phyloP scores from a whole-genome alignment of 2,329 filamentous ascomycete genomes.

The Aspergillus chevalieri region DNA sequence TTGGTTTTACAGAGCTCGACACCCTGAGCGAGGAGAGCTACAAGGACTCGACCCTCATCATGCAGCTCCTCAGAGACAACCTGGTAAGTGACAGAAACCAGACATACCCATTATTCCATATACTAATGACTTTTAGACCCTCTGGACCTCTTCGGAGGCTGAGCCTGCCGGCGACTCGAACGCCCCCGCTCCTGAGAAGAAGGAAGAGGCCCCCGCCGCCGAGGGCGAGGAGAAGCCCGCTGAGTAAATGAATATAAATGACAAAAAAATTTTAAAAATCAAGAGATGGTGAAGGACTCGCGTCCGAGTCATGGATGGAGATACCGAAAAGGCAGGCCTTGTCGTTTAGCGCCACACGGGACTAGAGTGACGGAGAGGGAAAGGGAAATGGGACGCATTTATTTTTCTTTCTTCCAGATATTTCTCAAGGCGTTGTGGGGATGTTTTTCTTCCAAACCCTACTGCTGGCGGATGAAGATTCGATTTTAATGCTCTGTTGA shows the following conservation, averaged over 20 bases:
- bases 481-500: conserved; percentile 4
- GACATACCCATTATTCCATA: not conserved
- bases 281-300: conserved; percentile 29
- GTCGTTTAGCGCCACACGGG: conserved; percentile 2
- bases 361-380: conserved; percentile 1
- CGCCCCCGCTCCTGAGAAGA: conserved; percentile 35
- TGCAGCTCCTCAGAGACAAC: conserved; percentile 98
- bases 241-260: conserved; percentile 29
- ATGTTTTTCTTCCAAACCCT: not conserved
- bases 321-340: conserved; percentile 4
- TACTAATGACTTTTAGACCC: conserved; percentile 59
- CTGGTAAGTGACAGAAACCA: conserved; percentile 52
- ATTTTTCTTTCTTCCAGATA: conserved; percentile 3
- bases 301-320: conserved; percentile 16
- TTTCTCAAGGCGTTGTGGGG: conserved; percentile 1
- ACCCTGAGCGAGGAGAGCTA: conserved; percentile 97
- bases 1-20: conserved; percentile 65
- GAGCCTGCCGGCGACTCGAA: conserved; percentile 62
- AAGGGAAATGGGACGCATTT: conserved; percentile 6
- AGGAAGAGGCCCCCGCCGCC: conserved; percentile 39
- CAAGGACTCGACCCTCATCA: conserved; percentile 98
- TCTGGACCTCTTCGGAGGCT: conserved; percentile 98
- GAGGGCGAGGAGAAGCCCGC: conserved; percentile 32
- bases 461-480: conserved; percentile 5
- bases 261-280: not conserved